These are phyloP conservation scores for Lavandula angustifolia DNA, from an alignment of 257 asterid species.

Conservation along the genomic window DNA sequence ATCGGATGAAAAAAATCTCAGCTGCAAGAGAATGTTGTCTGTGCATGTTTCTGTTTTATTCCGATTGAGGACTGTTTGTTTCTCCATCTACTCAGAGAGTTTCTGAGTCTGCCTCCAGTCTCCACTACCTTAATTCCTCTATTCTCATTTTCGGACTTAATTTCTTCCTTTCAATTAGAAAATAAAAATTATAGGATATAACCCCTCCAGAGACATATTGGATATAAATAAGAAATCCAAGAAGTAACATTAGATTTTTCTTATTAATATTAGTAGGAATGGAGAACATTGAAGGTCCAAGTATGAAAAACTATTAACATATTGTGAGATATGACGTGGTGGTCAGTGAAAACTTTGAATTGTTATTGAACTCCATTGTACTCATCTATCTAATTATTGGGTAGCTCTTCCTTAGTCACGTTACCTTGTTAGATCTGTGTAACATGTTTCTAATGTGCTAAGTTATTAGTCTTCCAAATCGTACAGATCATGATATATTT, in stretches of 20 bases:
- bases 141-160: too few relatives aligned
- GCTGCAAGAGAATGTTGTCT: conserved; percentile 28
- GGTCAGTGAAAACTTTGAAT: background rate
- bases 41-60: background rate
- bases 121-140: too few relatives aligned
- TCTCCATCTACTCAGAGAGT: too few relatives aligned
- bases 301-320: background rate
- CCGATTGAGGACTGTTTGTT: too few relatives aligned
- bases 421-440: background rate
- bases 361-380: background rate
- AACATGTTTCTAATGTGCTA: background rate
- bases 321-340: background rate
- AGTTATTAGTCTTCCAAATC: background rate
- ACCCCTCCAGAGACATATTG: too few relatives aligned
- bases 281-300: background rate
- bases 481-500: background rate
- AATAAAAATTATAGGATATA: too few relatives aligned
- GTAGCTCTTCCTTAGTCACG: conserved; percentile 12
- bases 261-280: background rate
- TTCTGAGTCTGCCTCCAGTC: too few relatives aligned
- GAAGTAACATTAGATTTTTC: background rate
- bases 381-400: background rate
- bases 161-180: too few relatives aligned
- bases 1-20: conserved; percentile 28
- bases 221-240: too few relatives aligned